Base-by-base conservation (phyloP, 371 early-diverging fungal species). In the Mucor irregularis region DNA sequence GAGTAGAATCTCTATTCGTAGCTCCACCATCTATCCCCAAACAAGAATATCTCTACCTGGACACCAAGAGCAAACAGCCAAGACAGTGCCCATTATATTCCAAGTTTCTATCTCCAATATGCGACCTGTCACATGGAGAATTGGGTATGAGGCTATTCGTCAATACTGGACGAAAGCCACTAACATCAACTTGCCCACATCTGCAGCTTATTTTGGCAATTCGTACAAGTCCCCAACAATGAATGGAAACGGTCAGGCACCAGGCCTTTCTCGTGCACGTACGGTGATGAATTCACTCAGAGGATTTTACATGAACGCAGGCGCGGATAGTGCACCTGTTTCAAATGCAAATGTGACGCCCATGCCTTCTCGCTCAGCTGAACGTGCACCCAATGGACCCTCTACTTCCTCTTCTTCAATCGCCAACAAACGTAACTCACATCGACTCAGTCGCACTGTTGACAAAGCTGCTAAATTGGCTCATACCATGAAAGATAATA, bases 161-260 rank as follows among this genome's bases (percentile, higher is more conserved):
- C 63, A 72, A 10, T 79, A 79, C 31, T 79, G 80, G 80, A 72
- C 52, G 8, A 71, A 61, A 19, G 58, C 69, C 0, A 74, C 76
- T 0, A 29, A 45, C 4, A 47, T 59, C 25, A 62, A 22, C 3
- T 52, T 79, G 3, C 61, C 71, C 1, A 35, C 72, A 3, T 50
- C 72, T 11, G 49, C 59, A 21, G 14, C 47, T 0, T 75, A 76
- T 33, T 79, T 79, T 34, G 52, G 24, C 2, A 22, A 40, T 24
- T 28, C 56, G 0, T 42, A 56, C 9, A 37, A 31, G 30, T 21
- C 10, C n/a, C 17, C 49, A 22, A 29, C 19, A 0, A 34, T 39
- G 22, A 21, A 11, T 9, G 33, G 8, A 0, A 34, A 25, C 14
- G 10, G n/a, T 33, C n/a, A 38, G 6, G 29, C 56, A 0, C 35